Base-by-base conservation (phyloP, 148 eudicot species). In the Chenopodium suecicum region DNA sequence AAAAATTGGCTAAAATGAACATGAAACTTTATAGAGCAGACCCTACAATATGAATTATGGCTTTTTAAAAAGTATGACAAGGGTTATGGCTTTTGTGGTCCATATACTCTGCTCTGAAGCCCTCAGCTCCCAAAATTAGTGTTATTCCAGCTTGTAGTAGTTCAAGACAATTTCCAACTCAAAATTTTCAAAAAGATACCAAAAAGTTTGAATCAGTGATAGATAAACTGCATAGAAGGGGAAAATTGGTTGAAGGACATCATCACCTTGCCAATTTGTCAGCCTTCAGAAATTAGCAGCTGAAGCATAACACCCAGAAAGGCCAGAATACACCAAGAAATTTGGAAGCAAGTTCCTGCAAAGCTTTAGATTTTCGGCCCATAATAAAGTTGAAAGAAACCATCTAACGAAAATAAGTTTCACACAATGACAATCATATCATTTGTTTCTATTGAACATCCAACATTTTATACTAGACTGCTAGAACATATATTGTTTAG, bases 211-310 rank as follows among this genome's bases (percentile, higher is more conserved):
- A 19, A 29, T 67, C 13, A 27, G 37, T 29, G 34, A 9, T 9
- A 67, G 29, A 12, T 67, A 29, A 67, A 67, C 34, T 16, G 41
- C 65, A 22, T 31, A 29, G 13, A 56, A 0, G 46, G 77, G 17
- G 41, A 27, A 73, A 25, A n/a, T 31, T 50, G 44, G 13, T 29
- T 56, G 13, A 54, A 29, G 23, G 32, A 17, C 64, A 74, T 6
- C 56, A 50, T 52, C 65, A 34, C 46, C 78, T 52, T 27, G 58
- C 46, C 22, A 69, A 32, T n/a, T 32, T 72, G 54, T 44, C 11
- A 75, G 78, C 44, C 65, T 75, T 75, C 46, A 20, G 54, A 69
- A 69, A 32, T 16, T 12, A 69, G 66, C 25, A 62, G 66, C 66
- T 62, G 66, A 70, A 72, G 75, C 75, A 72, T 44, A 31, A 75